phyloP scores from a whole-genome alignment of 306 rosid species.

The Cucurbita moschata region DNA sequence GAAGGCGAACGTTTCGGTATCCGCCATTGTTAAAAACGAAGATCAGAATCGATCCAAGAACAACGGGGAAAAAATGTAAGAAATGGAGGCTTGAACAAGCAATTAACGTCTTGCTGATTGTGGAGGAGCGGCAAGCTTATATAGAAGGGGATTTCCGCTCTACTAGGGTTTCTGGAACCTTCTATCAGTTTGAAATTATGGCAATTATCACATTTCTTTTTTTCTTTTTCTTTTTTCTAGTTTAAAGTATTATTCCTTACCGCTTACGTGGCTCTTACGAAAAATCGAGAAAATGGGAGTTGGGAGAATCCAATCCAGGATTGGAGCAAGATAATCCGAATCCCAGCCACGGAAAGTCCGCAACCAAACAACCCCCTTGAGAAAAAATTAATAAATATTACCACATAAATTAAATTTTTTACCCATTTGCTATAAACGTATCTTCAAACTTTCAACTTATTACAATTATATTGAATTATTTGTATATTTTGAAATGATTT shows the following conservation, averaged over 20 bases:
- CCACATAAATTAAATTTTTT: too few species aligned
- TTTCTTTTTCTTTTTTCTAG: not conserved
- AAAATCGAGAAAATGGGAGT: not conserved
- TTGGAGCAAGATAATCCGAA: not conserved
- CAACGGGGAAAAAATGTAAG: not conserved
- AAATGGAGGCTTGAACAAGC: not conserved
- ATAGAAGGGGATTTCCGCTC: not conserved
- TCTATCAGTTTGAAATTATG: not conserved
- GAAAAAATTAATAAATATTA: too few species aligned
- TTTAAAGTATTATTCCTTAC: not conserved
- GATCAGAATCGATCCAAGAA: not conserved
- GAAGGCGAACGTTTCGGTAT: slow-evolving; percentile 66
- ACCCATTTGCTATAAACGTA: too few species aligned
- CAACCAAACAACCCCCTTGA: not conserved
- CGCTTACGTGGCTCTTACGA: not conserved
- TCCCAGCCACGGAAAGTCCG: not conserved
- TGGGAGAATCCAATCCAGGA: not conserved
- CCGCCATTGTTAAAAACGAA: slow-evolving; percentile 30
- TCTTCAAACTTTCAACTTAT: too few species aligned
- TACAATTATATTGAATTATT: too few species aligned
- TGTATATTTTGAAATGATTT: too few species aligned
- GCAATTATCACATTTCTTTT: too few species aligned
- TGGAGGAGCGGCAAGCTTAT: not conserved
- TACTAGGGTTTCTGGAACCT: not conserved
- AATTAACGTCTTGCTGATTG: not conserved